Conservation (phyloP, 495 filamentous ascomycete species). For the Trichocladium uniseriatum region DNA sequence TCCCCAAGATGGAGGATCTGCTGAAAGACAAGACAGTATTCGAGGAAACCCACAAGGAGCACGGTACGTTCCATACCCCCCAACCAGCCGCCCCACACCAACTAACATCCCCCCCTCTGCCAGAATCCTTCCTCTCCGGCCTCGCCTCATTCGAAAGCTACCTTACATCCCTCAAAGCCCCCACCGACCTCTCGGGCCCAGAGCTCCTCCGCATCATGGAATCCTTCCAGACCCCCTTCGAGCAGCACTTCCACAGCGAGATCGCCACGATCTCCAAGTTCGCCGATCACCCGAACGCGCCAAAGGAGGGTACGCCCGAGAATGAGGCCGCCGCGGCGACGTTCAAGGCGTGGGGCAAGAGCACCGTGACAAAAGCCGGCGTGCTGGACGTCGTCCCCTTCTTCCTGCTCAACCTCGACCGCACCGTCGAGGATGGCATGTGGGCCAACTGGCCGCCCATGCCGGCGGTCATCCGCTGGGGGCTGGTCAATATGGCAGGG, state of each 20-base stretch:
- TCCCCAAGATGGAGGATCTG: conserved; percentile 43
- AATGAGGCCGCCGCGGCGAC: conserved; percentile 20
- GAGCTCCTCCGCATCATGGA: conserved; percentile 41
- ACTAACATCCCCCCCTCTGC: neutral
- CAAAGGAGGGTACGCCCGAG: conserved; percentile 31
- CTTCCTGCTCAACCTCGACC: conserved; percentile 49
- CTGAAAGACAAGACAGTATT: conserved; percentile 38
- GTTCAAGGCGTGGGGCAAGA: conserved; percentile 42
- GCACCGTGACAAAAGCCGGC: conserved; percentile 42
- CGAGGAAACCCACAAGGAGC: conserved; percentile 41
- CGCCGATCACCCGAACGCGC: conserved; percentile 37
- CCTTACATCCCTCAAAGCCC: conserved; percentile 27
- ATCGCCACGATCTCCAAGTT: conserved; percentile 42
- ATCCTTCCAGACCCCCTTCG: conserved; percentile 39
- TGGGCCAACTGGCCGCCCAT: conserved; percentile 46
- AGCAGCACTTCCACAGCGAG: conserved; percentile 45
- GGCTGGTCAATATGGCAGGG: conserved; percentile 37
- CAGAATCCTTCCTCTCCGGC: conserved; percentile 43
- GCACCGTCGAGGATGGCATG: conserved; percentile 43
- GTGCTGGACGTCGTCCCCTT: conserved; percentile 44
- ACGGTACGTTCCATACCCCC: conserved; percentile 26
- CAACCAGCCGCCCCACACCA: neutral
- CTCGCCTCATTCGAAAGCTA: conserved; percentile 41
- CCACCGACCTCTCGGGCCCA: conserved; percentile 32
- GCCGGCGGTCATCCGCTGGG: conserved; percentile 39